Percentiles rank a stretch among this genome's conserved stretches.
These are phyloP conservation scores for Apiospora phragmitis DNA, from an alignment of 2,329 filamentous ascomycete species.

Conservation along the genomic window DNA sequence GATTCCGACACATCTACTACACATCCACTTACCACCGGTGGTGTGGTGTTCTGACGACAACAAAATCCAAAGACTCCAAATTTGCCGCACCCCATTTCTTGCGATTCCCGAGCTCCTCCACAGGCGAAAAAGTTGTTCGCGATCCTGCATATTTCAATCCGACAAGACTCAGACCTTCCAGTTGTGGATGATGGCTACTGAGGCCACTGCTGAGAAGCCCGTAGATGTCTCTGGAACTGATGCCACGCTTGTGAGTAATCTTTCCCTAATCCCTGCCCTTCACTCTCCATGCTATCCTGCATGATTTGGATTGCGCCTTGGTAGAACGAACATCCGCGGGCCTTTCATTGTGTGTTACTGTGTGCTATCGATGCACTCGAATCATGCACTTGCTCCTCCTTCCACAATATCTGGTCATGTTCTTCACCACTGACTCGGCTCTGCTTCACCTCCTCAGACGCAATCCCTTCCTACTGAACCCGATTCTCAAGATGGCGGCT, in stretches of 20 bases:
- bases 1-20: background rate
- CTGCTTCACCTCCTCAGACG: constrained; percentile 16
- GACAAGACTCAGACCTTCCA: constrained; percentile 8
- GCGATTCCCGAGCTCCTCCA: background rate
- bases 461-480: constrained; percentile 37
- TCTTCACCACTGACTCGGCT: constrained; percentile 7
- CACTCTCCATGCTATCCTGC: background rate
- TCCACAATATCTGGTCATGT: constrained; percentile 14
- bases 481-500: constrained; percentile 49
- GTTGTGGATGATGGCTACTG: constrained; percentile 36
- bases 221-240: constrained; percentile 34
- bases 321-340: background rate
- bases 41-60: background rate
- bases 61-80: background rate
- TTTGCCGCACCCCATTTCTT: background rate
- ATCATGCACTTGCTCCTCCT: constrained; percentile 12
- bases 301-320: background rate
- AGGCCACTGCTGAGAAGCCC: constrained; percentile 32
- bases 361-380: constrained; percentile 5
- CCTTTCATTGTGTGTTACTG: background rate
- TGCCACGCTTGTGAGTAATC: constrained; percentile 32
- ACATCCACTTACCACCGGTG: background rate
- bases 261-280: background rate
- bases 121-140: background rate
- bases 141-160: background rate